phyloP scores from a whole-genome alignment of 163 green algal species.

The Coccomyxa subellipsoidea region DNA sequence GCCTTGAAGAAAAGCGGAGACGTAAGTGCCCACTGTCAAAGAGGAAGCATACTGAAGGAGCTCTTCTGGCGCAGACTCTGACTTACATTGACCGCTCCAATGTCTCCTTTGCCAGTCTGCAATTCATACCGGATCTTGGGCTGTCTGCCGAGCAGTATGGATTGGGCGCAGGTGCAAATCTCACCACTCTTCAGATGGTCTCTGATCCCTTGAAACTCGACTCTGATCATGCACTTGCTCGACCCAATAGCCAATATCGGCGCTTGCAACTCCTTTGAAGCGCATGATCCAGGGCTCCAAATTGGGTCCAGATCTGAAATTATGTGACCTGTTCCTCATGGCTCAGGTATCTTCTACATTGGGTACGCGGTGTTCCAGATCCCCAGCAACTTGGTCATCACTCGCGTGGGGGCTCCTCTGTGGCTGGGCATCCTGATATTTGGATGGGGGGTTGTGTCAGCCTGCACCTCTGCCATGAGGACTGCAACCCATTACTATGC shows the following conservation, averaged over 20 bases:
- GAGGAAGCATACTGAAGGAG: no score
- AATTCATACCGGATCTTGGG: constrained; percentile 39
- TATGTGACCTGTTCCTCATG: no score
- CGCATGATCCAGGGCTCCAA: no score
- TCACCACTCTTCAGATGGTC: no score
- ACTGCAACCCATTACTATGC: constrained; percentile 1
- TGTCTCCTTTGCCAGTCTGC: constrained; percentile 4
- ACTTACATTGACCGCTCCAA: constrained; percentile 2
- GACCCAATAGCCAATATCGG: no score
- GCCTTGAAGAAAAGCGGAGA: no score
- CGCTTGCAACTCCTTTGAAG: no score
- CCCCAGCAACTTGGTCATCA: constrained; percentile 27
- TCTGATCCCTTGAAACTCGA: no score
- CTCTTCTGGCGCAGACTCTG: not conserved
- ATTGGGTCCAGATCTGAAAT: no score
- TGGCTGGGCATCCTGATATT: constrained; percentile 35
- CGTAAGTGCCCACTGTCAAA: no score
- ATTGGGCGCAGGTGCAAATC: constrained; percentile 8
- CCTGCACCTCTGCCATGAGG: constrained; percentile 18
- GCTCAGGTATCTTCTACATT: constrained; percentile 40
- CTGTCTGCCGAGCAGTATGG: constrained; percentile 43
- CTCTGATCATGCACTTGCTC: no score
- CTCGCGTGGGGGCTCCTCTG: constrained; percentile 24
- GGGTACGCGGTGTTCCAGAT: constrained; percentile 23
- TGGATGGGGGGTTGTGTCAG: constrained; percentile 38